These are phyloP conservation scores for Anethum foeniculum DNA, from an alignment of 140 eudicot genomes.

Conservation along the genomic window DNA sequence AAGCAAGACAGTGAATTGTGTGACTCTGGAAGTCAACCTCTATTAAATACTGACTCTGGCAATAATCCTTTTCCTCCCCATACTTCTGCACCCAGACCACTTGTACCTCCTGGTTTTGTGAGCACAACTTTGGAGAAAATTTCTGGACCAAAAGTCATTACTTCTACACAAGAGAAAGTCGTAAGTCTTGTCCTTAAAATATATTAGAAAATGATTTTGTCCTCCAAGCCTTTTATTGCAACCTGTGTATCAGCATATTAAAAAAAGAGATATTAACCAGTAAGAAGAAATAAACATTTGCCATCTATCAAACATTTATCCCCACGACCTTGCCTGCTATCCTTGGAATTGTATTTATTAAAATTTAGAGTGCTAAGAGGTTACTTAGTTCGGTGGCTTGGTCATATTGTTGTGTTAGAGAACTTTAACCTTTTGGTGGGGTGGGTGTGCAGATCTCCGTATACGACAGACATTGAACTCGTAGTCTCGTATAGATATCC, in stretches of 20 bases:
- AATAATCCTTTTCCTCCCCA: conserved; percentile 37
- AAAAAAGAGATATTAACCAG: background rate
- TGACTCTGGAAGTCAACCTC: conserved; percentile 24
- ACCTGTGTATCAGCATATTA: background rate
- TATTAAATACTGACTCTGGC: conserved; percentile 40
- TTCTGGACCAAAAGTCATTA: conserved; percentile 35
- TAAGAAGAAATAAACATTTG: background rate
- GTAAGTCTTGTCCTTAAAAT: conserved; percentile 20
- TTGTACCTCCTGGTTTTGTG: conserved; percentile 89
- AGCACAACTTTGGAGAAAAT: conserved; percentile 51
- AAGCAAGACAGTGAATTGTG: conserved; percentile 30
- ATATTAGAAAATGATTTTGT: background rate
- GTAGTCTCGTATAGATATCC: background rate
- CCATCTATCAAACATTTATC: background rate
- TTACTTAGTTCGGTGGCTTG: background rate
- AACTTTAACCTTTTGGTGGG: background rate
- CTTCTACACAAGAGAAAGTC: conserved; percentile 37
- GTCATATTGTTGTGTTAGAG: background rate
- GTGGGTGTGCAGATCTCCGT: background rate
- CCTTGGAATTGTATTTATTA: background rate
- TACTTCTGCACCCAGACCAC: conserved; percentile 67
- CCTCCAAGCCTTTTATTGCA: background rate
- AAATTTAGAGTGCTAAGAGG: background rate
- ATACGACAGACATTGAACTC: background rate
- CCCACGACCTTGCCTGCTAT: background rate